Evolutionary conservation across 2,329 filamentous ascomycete species (phyloP).

Genomic region (Cercospora sesami): DNA sequence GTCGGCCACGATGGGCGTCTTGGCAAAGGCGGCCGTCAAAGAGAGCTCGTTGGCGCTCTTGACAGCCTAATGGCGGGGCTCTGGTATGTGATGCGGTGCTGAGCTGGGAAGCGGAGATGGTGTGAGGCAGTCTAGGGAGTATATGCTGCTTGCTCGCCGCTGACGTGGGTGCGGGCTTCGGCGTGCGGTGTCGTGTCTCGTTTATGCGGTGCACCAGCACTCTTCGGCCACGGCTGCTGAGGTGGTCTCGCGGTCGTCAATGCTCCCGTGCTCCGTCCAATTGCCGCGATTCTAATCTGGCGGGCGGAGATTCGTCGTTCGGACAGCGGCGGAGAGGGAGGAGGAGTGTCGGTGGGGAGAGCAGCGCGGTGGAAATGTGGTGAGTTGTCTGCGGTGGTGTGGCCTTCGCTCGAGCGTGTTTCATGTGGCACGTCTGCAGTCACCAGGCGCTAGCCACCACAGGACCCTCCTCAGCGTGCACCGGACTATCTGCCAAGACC

Average conservation of each 20-base stretch:
- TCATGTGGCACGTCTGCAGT: not conserved
- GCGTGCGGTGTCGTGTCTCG: not conserved
- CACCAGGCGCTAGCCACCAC: not conserved
- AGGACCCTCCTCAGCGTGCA: not conserved
- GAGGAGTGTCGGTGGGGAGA: not conserved
- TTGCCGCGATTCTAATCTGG: not conserved
- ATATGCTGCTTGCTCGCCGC: not conserved
- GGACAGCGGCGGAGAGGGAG: not conserved
- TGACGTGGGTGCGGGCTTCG: not conserved
- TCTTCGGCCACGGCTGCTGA: not conserved
- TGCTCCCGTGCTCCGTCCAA: conserved; percentile 1
- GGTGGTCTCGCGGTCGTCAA: conserved; percentile 1
- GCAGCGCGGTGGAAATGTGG: not conserved
- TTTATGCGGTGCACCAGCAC: not conserved
- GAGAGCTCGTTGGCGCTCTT: conserved; percentile 6
- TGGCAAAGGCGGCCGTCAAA: conserved; percentile 12
- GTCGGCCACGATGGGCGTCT: conserved; percentile 38
- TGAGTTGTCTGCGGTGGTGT: not conserved
- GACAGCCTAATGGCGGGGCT: conserved; percentile 4
- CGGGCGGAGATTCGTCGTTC: not conserved
- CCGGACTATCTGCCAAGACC: not conserved
- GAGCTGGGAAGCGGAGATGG: not conserved
- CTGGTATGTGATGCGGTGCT: not conserved
- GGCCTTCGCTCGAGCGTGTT: not conserved
- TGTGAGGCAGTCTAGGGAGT: not conserved